A percentile compares a stretch with the other conserved stretches of the same genome.
Conservation (phyloP, 2,329 filamentous ascomycete species). For the Monosporascus sp. region DNA sequence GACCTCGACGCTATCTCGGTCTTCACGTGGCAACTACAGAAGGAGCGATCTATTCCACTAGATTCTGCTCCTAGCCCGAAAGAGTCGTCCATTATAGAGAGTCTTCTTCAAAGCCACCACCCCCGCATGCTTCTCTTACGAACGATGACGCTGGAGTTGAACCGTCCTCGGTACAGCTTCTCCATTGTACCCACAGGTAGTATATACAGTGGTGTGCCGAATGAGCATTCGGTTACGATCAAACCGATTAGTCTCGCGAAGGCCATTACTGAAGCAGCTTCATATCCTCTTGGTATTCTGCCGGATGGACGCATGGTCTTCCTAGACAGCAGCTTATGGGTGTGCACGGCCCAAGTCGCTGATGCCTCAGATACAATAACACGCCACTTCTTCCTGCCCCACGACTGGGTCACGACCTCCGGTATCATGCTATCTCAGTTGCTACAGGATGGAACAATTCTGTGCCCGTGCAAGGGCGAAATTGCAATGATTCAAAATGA, state of each 20-base stretch:
- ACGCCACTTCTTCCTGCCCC: conserved; percentile 19
- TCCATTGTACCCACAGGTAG: not conserved
- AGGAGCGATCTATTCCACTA: not conserved
- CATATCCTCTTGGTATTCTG: conserved; percentile 13
- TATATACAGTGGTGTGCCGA: not conserved
- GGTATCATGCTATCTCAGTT: conserved; percentile 11
- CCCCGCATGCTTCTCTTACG: conserved; percentile 1
- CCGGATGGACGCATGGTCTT: conserved; percentile 13
- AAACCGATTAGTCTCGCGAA: not conserved
- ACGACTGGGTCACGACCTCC: conserved; percentile 15
- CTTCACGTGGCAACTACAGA: conserved; percentile 4
- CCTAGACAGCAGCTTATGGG: conserved; percentile 14
- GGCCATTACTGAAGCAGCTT: not conserved
- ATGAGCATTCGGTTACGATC: not conserved
- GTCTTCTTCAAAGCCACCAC: not conserved
- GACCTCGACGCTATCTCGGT: not conserved
- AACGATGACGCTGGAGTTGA: conserved; percentile 10
- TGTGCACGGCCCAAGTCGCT: conserved; percentile 10
- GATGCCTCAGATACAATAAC: not conserved
- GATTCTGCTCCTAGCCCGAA: not conserved
- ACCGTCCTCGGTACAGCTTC: not conserved
- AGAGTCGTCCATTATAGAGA: not conserved
- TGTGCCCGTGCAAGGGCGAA: conserved; percentile 15
- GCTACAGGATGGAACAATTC: conserved; percentile 10
- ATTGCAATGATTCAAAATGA: conserved; percentile 11